Evolutionary conservation across 2,329 filamentous ascomycete species (phyloP).

Genomic region (Amphichorda felina): DNA sequence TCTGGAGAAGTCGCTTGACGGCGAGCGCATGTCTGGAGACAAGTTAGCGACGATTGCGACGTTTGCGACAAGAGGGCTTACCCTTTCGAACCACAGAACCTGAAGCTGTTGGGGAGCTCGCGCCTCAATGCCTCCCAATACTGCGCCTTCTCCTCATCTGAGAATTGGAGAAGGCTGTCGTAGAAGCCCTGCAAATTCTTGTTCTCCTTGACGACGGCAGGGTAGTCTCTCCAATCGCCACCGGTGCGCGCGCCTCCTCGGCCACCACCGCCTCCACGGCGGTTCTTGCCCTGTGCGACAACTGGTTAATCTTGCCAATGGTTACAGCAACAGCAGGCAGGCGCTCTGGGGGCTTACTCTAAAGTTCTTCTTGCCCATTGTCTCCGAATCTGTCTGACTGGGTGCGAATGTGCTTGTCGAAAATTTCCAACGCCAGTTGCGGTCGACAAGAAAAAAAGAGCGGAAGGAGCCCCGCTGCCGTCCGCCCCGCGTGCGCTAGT

Average conservation of each 20-base stretch:
- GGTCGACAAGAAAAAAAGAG: background rate
- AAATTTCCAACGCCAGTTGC: background rate
- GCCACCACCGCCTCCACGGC: slow-evolving; percentile 20
- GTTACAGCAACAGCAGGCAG: background rate
- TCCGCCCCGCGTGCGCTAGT: background rate
- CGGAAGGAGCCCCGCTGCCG: background rate
- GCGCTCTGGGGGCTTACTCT: slow-evolving; percentile 12
- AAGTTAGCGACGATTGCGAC: slow-evolving; percentile 6
- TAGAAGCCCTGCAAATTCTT: slow-evolving; percentile 81
- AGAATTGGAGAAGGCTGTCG: slow-evolving; percentile 61
- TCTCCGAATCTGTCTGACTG: slow-evolving; percentile 1
- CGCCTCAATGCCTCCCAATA: slow-evolving; percentile 79
- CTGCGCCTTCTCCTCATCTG: slow-evolving; percentile 62
- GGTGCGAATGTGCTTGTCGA: background rate
- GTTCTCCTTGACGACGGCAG: slow-evolving; percentile 59
- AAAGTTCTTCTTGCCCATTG: slow-evolving; percentile 24
- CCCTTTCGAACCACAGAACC: slow-evolving; percentile 93
- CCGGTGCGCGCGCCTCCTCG: slow-evolving; percentile 8
- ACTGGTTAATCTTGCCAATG: background rate
- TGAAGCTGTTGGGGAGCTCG: slow-evolving; percentile 92
- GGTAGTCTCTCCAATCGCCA: slow-evolving; percentile 21
- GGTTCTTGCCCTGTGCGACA: slow-evolving; percentile 18
- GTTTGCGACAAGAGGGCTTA: slow-evolving; percentile 21
- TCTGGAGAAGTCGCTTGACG: slow-evolving; percentile 79
- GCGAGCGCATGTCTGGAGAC: slow-evolving; percentile 67